These are phyloP conservation scores for Coemansia asiatica DNA, from an alignment of 192 early-diverging fungal genomes.

Conservation along the genomic window DNA sequence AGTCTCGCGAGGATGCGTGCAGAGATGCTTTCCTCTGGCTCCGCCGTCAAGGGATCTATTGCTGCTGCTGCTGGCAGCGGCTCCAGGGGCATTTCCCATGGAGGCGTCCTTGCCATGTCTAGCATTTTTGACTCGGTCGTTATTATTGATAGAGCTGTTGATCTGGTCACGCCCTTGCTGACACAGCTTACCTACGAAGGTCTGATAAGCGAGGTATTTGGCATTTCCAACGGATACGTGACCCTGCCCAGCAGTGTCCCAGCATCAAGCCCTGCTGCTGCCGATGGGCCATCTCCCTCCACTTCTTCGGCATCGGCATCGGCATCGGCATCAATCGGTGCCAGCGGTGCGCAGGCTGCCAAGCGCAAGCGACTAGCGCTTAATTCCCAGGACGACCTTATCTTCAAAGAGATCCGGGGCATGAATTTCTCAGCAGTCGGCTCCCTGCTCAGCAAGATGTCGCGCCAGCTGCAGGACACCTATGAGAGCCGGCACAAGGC, in stretches of 20 bases:
- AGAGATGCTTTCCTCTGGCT: slow-evolving; percentile 61
- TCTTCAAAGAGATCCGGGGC: slow-evolving; percentile 81
- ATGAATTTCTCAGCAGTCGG: slow-evolving; percentile 92
- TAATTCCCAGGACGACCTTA: slow-evolving; percentile 70
- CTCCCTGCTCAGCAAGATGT: slow-evolving; percentile 75
- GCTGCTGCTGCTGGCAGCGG: too few relatives aligned
- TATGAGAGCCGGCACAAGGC: slow-evolving; percentile 89
- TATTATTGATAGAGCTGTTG: slow-evolving; percentile 87
- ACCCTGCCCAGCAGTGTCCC: slow-evolving; percentile 9
- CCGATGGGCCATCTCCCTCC: slow-evolving; percentile 12
- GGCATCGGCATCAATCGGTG: slow-evolving; percentile 2
- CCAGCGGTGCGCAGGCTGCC: slow-evolving; percentile 18
- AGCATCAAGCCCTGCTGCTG: background rate
- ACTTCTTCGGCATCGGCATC: slow-evolving; percentile 11
- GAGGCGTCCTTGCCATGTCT: slow-evolving; percentile 54
- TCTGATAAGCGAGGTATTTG: slow-evolving; percentile 90
- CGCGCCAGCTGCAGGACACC: slow-evolving; percentile 80
- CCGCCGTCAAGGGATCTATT: background rate
- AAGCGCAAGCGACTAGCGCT: slow-evolving; percentile 77
- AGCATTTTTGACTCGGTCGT: slow-evolving; percentile 77
- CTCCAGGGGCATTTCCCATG: background rate
- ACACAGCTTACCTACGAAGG: slow-evolving; percentile 98
- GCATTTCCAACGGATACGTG: slow-evolving; percentile 62
- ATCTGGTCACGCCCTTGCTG: slow-evolving; percentile 87
- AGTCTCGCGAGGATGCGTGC: slow-evolving; percentile 80